phyloP scores from a whole-genome alignment of 108 stramenopile genomes.

The Fistulifera solaris region DNA sequence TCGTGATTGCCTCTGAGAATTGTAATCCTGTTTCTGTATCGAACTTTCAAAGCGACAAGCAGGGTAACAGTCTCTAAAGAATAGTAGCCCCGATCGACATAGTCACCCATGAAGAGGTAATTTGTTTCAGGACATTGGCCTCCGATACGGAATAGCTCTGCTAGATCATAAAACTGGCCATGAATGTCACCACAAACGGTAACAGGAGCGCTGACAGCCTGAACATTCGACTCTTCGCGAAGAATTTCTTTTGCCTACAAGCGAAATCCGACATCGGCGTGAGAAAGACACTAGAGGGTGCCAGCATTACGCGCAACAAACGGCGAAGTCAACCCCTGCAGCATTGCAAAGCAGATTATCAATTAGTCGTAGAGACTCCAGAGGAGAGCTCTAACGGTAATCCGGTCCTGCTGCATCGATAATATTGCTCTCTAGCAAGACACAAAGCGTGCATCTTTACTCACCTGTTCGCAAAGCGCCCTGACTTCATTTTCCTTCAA shows the following conservation, averaged over 20 bases:
- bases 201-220: conserved; percentile 85
- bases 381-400: no score
- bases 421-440: conserved; percentile 1
- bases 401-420: no score
- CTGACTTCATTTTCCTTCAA: conserved; percentile 82
- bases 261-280: not conserved
- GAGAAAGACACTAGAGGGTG: not conserved
- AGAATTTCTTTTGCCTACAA: conserved; percentile 46
- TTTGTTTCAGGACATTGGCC: conserved; percentile 95
- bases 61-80: conserved; percentile 94
- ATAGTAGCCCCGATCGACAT: conserved; percentile 97
- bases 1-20: conserved; percentile 95
- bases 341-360: no score
- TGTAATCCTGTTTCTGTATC: conserved; percentile 89
- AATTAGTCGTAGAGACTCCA: no score
- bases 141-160: conserved; percentile 89
- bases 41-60: conserved; percentile 91
- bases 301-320: no score
- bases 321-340: no score
- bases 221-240: conserved; percentile 78
- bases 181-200: conserved; percentile 91
- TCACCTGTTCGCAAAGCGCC: conserved; percentile 77
- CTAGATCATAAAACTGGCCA: conserved; percentile 91
- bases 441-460: conserved; percentile 9
- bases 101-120: conserved; percentile 99